phyloP scores from a whole-genome alignment of 139 green algal genomes.

The Diplosphaera chodatii region DNA sequence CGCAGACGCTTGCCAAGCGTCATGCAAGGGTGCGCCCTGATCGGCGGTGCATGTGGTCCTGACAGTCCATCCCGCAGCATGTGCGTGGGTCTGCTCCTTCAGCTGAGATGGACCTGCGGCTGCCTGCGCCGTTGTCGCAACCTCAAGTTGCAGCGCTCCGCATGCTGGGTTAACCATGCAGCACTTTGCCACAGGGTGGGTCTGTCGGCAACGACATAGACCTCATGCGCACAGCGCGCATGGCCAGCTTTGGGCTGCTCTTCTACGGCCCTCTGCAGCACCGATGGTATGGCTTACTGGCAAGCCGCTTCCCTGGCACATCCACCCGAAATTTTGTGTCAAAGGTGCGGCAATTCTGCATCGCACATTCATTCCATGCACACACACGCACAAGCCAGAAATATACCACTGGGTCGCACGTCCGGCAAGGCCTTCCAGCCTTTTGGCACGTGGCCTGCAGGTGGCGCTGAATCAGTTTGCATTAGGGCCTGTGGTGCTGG shows the following conservation, averaged over 20 bases:
- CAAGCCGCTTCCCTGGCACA: slow-evolving; percentile 41
- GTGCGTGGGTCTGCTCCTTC: too few relatives aligned
- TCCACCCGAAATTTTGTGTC: slow-evolving; percentile 47
- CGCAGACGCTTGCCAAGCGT: slow-evolving; percentile 40
- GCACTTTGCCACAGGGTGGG: too few relatives aligned
- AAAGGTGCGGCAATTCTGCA: slow-evolving; percentile 46
- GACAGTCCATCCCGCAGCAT: neutral
- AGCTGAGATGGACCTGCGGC: too few relatives aligned
- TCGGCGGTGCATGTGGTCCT: neutral
- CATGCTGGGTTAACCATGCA: neutral
- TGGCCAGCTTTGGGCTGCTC: slow-evolving; percentile 65
- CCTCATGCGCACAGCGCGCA: slow-evolving; percentile 45
- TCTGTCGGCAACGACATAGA: slow-evolving; percentile 30
- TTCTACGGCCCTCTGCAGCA: slow-evolving; percentile 74
- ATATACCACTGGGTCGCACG: too few relatives aligned
- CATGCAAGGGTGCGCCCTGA: slow-evolving; percentile 5
- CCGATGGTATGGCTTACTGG: slow-evolving; percentile 64
- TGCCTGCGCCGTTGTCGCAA: too few relatives aligned
- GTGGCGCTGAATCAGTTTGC: slow-evolving; percentile 64
- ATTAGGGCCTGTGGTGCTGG: slow-evolving; percentile 60
- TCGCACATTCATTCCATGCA: too few relatives aligned
- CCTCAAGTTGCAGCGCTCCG: too few relatives aligned
- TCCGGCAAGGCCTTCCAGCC: too few relatives aligned
- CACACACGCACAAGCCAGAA: too few relatives aligned
- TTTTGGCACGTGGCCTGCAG: slow-evolving; percentile 14